Base-by-base conservation (phyloP, 805 yeast species). In the Ogataea parapolymorpha region DNA sequence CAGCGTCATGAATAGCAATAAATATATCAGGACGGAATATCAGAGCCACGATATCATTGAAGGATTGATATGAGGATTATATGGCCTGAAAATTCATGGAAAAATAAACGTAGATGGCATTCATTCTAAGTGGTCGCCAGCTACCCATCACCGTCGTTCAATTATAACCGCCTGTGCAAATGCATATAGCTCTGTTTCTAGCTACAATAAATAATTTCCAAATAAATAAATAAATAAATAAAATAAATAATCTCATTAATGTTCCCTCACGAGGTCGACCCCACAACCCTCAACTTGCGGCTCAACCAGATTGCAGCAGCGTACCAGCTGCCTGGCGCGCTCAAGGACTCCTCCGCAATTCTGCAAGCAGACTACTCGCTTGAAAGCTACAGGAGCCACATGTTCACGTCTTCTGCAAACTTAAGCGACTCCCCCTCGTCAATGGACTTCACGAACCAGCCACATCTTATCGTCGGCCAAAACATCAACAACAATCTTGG, bases 401-500 rank as follows among this genome's bases (percentile, higher is more conserved):
- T 60, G 22, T 52, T 60, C 31, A 49, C 59, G n/a, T 48, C 51
- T 6, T 43, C 50, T 4, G 42, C 48, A n/a, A 45, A 46, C 26
- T 31, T 48, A 32, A 44, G 49, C 36, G 54, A 50, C 38, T 46
- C 55, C 5, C 49, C 56, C 7, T 41, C 51, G 12, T 33, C 44
- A 4, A 29, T 45, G 33, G 53, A 49, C 14, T 35, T 45, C 15
- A 41, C 51, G 4, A 49, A 46, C 35, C 46, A 48, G 16, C 49
- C 57, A 11, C 48, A 42, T 14, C 27, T 56, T 20, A 43, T 63
- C 3, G 53, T 63, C 6, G 70, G 68, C 9, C 67, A 64, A 44
- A 62, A 66, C 4, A 65, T 65, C n/a, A 39, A 32, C 2, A 52
- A 55, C 32, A 65, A 62, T 41, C 48, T 56, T 3, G 68, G 68